These are phyloP conservation scores for Penicillium sp. DNA, from an alignment of 2,329 filamentous ascomycete species.

Conservation along the genomic window DNA sequence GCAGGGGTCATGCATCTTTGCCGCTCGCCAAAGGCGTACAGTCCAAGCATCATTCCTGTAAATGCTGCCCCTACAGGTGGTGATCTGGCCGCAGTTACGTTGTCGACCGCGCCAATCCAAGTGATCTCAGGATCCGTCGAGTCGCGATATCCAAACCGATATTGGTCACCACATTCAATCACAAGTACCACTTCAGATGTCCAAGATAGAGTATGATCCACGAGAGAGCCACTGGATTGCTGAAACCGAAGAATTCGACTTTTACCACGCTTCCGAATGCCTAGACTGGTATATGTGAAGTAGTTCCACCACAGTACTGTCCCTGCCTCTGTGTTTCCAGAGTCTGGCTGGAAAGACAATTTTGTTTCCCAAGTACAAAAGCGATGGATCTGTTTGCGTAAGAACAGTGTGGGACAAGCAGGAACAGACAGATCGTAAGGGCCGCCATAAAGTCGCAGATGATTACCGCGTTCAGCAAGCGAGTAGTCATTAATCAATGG, in stretches of 20 bases:
- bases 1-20: slow-evolving; percentile 43
- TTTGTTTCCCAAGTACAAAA: slow-evolving; percentile 44
- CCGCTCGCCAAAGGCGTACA: slow-evolving; percentile 46
- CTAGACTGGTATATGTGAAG: slow-evolving; percentile 46
- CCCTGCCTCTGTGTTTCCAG: slow-evolving; percentile 52
- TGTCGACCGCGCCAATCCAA: slow-evolving; percentile 33
- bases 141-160: slow-evolving; percentile 29
- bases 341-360: slow-evolving; percentile 49
- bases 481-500: slow-evolving; percentile 50
- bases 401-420: slow-evolving; percentile 52
- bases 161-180: slow-evolving; percentile 33
- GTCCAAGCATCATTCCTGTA: slow-evolving; percentile 49
- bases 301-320: slow-evolving; percentile 57
- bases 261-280: slow-evolving; percentile 29
- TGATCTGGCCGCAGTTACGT: slow-evolving; percentile 33
- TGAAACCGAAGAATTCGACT: slow-evolving; percentile 28
- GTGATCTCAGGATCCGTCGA: slow-evolving; percentile 3
- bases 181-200: slow-evolving; percentile 25
- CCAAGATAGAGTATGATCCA: slow-evolving; percentile 14
- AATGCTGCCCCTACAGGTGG: slow-evolving; percentile 44
- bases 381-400: slow-evolving; percentile 55
- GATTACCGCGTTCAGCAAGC: slow-evolving; percentile 45
- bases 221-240: slow-evolving; percentile 17
- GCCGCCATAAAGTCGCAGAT: slow-evolving; percentile 52
- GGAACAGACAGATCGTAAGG: slow-evolving; percentile 54